Percentiles rank a stretch among this genome's conserved stretches.
Evolutionary conservation across 2,329 filamentous ascomycete species (phyloP).

Genomic region (Alternaria gaisen): DNA sequence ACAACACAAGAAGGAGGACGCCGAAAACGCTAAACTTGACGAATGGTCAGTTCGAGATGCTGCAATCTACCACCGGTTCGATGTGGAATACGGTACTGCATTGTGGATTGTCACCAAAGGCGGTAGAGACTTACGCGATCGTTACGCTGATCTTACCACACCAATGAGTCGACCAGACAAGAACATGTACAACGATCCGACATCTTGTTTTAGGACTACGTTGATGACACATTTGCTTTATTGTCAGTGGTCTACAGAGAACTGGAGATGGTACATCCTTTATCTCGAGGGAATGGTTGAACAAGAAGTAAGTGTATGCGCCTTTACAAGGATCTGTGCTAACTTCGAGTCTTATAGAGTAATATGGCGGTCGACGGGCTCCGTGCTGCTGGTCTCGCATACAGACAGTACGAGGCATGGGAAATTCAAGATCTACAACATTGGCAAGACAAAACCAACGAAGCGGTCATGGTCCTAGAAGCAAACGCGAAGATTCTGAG

Average conservation of each 20-base stretch:
- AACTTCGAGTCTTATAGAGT: too few species aligned
- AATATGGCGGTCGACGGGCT: slow-evolving; percentile 28
- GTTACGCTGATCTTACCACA: slow-evolving; percentile 44
- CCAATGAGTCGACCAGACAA: slow-evolving; percentile 43
- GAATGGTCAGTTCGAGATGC: slow-evolving; percentile 53
- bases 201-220: slow-evolving; percentile 54
- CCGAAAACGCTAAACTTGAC: slow-evolving; percentile 19
- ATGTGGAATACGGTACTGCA: slow-evolving; percentile 45
- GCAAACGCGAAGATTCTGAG: slow-evolving; percentile 52
- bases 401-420: slow-evolving; percentile 23
- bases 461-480: slow-evolving; percentile 50
- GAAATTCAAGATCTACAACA: slow-evolving; percentile 50
- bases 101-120: slow-evolving; percentile 57
- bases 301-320: slow-evolving; percentile 39
- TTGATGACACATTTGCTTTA: too few species aligned
- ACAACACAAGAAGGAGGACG: slow-evolving; percentile 13
- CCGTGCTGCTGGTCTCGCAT: slow-evolving; percentile 17
- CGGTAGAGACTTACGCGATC: slow-evolving; percentile 26
- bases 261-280: slow-evolving; percentile 56
- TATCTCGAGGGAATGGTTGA: slow-evolving; percentile 52
- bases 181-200: slow-evolving; percentile 40
- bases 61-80: slow-evolving; percentile 54
- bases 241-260: slow-evolving; percentile 54
- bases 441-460: slow-evolving; percentile 49
- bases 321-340: too few species aligned